A percentile compares a stretch with the other conserved stretches of the same genome.
phyloP scores from a whole-genome alignment of 208 protist species.

The Acanthamoeba quina region DNA sequence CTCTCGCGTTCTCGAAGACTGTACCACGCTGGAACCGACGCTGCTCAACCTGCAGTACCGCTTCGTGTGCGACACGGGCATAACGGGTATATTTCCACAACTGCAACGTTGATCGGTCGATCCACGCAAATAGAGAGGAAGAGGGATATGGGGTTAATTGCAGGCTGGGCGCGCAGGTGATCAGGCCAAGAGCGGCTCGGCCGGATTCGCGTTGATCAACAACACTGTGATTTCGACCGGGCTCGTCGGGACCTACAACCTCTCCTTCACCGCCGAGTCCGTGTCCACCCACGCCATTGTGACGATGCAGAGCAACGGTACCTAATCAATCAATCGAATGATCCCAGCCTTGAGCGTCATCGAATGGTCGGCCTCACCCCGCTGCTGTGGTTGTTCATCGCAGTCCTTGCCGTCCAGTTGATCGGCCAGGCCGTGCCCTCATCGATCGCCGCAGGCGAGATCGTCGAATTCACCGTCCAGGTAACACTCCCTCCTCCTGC shows the following conservation, averaged over 20 bases:
- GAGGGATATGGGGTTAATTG: background rate
- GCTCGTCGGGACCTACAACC: slow-evolving; percentile 16
- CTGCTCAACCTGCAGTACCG: background rate
- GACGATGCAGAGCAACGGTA: slow-evolving; percentile 21
- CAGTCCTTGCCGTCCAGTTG: background rate
- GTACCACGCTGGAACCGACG: background rate
- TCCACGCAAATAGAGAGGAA: background rate
- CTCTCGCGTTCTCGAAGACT: background rate
- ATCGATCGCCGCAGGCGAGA: background rate
- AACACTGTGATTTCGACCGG: background rate
- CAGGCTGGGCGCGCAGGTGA: background rate
- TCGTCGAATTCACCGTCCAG: background rate
- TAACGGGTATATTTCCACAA: background rate
- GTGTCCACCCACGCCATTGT: background rate
- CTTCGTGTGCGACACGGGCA: slow-evolving; percentile 28
- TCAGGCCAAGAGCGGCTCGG: background rate
- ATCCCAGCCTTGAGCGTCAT: background rate
- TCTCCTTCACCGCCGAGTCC: slow-evolving; percentile 4
- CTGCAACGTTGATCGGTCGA: background rate
- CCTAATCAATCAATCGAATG: background rate
- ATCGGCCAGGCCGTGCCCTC: background rate
- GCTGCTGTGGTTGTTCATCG: background rate
- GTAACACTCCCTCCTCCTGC: background rate
- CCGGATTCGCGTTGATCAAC: slow-evolving; percentile 21
- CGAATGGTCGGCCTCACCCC: background rate